Evolutionary conservation across 2,329 filamentous ascomycete species (phyloP).

Genomic region (Zopfia rhizophila): DNA sequence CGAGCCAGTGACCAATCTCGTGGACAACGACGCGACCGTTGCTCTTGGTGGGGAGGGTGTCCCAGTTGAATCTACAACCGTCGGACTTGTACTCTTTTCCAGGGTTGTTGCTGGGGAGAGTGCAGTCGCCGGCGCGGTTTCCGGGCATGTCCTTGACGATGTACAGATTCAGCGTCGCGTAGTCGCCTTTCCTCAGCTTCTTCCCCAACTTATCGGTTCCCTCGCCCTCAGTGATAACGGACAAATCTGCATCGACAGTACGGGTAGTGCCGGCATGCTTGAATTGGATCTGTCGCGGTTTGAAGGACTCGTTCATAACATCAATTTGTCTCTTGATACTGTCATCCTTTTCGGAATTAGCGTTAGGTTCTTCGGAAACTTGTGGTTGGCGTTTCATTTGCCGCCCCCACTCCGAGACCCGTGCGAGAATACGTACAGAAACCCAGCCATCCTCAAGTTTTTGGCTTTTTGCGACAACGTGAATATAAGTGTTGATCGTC

Average conservation of each 20-base stretch:
- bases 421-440: background rate
- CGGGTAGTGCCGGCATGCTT: background rate
- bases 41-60: slow-evolving; percentile 11
- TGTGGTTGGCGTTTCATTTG: slow-evolving; percentile 24
- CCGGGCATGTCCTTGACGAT: slow-evolving; percentile 62
- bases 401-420: too few relatives aligned
- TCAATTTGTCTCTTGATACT: too few relatives aligned
- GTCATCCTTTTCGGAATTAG: too few relatives aligned
- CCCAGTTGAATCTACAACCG: slow-evolving; percentile 10
- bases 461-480: slow-evolving; percentile 2
- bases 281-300: background rate
- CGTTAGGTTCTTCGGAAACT: too few relatives aligned
- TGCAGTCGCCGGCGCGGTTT: slow-evolving; percentile 27
- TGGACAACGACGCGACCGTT: slow-evolving; percentile 32
- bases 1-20: slow-evolving; percentile 41
- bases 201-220: slow-evolving; percentile 54
- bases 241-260: background rate
- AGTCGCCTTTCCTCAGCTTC: slow-evolving; percentile 61
- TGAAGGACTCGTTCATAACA: background rate
- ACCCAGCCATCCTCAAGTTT: slow-evolving; percentile 6
- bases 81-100: slow-evolving; percentile 11
- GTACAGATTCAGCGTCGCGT: slow-evolving; percentile 64
- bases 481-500: slow-evolving; percentile 5
- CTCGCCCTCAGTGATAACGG: slow-evolving; percentile 26
- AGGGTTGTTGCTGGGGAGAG: slow-evolving; percentile 18